phyloP scores from a whole-genome alignment of 495 filamentous ascomycete species.

The Wilcoxina mikolae region DNA sequence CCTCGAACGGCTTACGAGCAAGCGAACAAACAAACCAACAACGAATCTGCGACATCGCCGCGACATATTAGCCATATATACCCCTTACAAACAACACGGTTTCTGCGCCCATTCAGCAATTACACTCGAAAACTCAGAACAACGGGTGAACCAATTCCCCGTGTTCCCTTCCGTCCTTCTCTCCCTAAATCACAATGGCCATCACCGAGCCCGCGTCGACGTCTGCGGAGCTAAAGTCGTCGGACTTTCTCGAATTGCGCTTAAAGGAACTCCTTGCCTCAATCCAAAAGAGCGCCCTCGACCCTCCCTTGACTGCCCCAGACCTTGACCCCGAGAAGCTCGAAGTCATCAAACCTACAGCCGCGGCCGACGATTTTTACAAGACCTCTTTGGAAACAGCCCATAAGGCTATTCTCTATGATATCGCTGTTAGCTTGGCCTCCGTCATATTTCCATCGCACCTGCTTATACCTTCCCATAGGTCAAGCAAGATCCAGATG shows the following conservation, averaged over 20 bases:
- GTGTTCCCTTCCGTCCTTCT: no score
- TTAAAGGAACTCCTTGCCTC: slow-evolving; percentile 15
- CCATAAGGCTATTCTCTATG: slow-evolving; percentile 23
- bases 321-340: slow-evolving; percentile 39
- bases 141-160: no score
- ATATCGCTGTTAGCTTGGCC: slow-evolving; percentile 24
- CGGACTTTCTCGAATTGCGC: slow-evolving; percentile 12
- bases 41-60: no score
- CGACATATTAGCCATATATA: no score
- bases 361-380: slow-evolving; percentile 21
- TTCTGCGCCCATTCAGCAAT: no score
- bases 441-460: slow-evolving; percentile 47
- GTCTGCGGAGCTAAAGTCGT: neutral
- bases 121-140: no score
- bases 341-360: slow-evolving; percentile 29
- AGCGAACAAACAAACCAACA: no score
- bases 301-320: slow-evolving; percentile 58
- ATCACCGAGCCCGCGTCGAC: neutral
- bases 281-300: slow-evolving; percentile 34
- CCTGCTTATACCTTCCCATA: slow-evolving; percentile 41
- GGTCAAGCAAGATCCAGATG: slow-evolving; percentile 10
- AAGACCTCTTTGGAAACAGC: slow-evolving; percentile 23
- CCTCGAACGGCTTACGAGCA: no score
- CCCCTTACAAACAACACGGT: no score
- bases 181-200: neutral